A percentile compares a stretch with the other conserved stretches of the same genome.
Evolutionary conservation across 768 basidiomycete genomes (phyloP).

Genomic region (Botryobasidium botryosum): DNA sequence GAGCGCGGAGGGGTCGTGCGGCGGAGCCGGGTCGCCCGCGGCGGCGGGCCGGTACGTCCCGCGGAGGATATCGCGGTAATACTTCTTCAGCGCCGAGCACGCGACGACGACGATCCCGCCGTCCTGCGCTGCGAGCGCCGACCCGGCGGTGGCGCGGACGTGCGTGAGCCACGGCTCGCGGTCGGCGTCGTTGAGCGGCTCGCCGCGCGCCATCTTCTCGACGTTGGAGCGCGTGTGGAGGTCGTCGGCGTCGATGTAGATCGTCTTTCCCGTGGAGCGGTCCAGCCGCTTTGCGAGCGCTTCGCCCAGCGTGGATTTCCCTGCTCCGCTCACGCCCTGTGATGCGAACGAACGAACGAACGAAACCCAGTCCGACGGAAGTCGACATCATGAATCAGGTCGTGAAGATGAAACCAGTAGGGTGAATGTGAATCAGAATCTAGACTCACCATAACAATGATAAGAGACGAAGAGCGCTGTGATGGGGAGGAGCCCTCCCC

Average conservation of each 20-base stretch:
- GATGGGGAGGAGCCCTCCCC: too few species aligned
- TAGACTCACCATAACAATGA: conserved; percentile 8
- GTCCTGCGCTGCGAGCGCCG: conserved; percentile 1
- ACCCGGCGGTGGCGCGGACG: conserved; percentile 42
- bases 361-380: neutral
- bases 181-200: conserved; percentile 64
- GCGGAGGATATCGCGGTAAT: conserved; percentile 69
- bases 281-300: conserved; percentile 45
- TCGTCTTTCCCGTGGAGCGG: conserved; percentile 84
- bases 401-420: neutral
- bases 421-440: neutral
- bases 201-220: conserved; percentile 69
- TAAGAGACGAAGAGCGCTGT: conserved; percentile 5
- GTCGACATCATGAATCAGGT: neutral
- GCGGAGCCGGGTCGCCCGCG: conserved; percentile 11
- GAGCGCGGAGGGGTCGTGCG: conserved; percentile 15
- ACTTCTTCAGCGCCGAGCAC: conserved; percentile 68
- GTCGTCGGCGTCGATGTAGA: conserved; percentile 86
- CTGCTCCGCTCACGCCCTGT: conserved; percentile 59
- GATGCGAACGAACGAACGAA: neutral
- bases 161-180: conserved; percentile 71
- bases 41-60: conserved; percentile 27
- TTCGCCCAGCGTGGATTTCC: conserved; percentile 52
- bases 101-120: conserved; percentile 54
- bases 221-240: conserved; percentile 70